Percentiles rank a stretch among this genome's conserved stretches.
These are phyloP conservation scores for Beauveria medogensis DNA, from an alignment of 2,329 filamentous ascomycete species.

Conservation along the genomic window DNA sequence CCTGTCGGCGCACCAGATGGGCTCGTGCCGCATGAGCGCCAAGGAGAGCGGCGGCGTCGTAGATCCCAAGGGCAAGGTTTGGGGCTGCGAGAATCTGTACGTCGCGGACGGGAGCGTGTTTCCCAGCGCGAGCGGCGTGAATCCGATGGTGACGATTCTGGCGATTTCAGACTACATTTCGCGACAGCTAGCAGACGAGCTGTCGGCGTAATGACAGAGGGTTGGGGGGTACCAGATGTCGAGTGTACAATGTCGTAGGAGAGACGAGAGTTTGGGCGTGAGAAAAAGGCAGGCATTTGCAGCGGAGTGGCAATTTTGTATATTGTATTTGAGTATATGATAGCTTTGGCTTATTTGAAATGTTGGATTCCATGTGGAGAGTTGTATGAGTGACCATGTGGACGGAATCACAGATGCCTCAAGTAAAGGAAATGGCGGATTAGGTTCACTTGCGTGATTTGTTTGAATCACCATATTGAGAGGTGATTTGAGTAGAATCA, in stretches of 20 bases:
- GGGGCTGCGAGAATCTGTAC: conserved; percentile 57
- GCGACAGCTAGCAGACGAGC: conserved; percentile 43
- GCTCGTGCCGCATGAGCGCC: conserved; percentile 63
- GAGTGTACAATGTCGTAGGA: not conserved
- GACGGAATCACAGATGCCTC: not conserved
- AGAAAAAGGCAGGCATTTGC: not conserved
- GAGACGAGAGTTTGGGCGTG: too few species aligned
- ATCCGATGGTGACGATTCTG: conserved; percentile 76
- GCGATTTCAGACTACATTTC: conserved; percentile 59
- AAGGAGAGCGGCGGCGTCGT: conserved; percentile 46
- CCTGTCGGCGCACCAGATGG: conserved; percentile 74
- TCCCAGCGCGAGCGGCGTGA: conserved; percentile 68
- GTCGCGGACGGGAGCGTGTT: conserved; percentile 71
- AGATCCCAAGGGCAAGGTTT: conserved; percentile 51
- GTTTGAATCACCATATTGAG: not conserved
- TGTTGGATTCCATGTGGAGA: not conserved
- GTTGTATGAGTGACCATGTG: not conserved
- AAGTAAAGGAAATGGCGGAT: too few species aligned
- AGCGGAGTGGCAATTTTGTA: not conserved
- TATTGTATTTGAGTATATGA: not conserved
- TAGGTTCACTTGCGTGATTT: too few species aligned
- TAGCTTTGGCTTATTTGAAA: not conserved
- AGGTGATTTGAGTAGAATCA: too few species aligned
- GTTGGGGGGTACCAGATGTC: too few species aligned
- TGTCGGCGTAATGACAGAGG: conserved; percentile 10